These are phyloP conservation scores for Debaryomyces maramus DNA, from an alignment of 805 yeast species.

Conservation along the genomic window DNA sequence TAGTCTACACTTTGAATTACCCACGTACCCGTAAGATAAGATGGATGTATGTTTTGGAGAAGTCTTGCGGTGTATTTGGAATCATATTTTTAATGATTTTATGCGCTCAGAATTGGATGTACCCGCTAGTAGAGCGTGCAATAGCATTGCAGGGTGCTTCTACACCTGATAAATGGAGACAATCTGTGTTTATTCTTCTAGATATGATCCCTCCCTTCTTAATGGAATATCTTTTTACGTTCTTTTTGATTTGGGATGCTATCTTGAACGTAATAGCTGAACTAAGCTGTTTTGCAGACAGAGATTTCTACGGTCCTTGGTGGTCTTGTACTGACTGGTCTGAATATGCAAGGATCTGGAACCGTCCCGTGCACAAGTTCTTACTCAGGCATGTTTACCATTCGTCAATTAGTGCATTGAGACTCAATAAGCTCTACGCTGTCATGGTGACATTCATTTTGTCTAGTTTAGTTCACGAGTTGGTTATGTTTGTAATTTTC, in stretches of 20 bases:
- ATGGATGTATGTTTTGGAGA: slow-evolving; percentile 65
- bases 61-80: slow-evolving; percentile 81
- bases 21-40: slow-evolving; percentile 75
- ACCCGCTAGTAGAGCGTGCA: slow-evolving; percentile 69
- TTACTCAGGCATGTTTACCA: slow-evolving; percentile 92
- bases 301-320: slow-evolving; percentile 95
- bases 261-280: slow-evolving; percentile 90
- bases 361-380: slow-evolving; percentile 88
- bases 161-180: slow-evolving; percentile 39
- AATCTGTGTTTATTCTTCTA: slow-evolving; percentile 59
- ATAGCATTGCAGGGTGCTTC: slow-evolving; percentile 53
- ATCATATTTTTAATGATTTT: slow-evolving; percentile 79
- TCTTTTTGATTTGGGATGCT: slow-evolving; percentile 94
- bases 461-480: slow-evolving; percentile 83
- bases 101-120: slow-evolving; percentile 71
- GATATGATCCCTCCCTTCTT: slow-evolving; percentile 83
- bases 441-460: slow-evolving; percentile 75
- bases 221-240: slow-evolving; percentile 70
- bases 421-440: slow-evolving; percentile 65
- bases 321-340: slow-evolving; percentile 96
- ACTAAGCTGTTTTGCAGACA: slow-evolving; percentile 79
- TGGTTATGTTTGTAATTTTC: slow-evolving; percentile 89
- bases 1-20: slow-evolving; percentile 78
- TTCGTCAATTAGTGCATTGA: slow-evolving; percentile 75
- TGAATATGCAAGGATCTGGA: slow-evolving; percentile 92